phyloP scores from a whole-genome alignment of 306 rosid genomes.

The Styphnolobium japonicum region DNA sequence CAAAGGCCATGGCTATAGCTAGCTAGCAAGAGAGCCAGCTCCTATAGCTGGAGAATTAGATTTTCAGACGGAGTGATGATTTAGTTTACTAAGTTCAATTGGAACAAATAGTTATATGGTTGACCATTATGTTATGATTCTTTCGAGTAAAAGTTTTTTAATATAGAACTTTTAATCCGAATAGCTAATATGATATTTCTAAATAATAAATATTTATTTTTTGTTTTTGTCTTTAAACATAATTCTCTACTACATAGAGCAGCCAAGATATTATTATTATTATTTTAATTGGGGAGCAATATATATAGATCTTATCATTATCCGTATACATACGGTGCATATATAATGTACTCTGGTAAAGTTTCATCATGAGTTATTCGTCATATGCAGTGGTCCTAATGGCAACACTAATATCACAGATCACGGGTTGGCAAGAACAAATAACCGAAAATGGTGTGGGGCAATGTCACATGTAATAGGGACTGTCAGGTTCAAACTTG shows the following conservation, averaged over 20 bases:
- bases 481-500: constrained; percentile 37
- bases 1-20: background rate
- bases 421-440: constrained; percentile 44
- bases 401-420: constrained; percentile 48
- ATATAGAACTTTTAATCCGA: no score
- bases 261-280: background rate
- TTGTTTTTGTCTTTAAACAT: no score
- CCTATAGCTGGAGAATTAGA: background rate
- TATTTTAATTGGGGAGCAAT: no score
- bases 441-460: constrained; percentile 48
- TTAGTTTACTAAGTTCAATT: no score
- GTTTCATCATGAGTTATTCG: constrained; percentile 34
- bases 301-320: background rate
- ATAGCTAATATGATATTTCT: no score
- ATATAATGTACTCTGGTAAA: constrained; percentile 14
- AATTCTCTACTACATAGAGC: background rate
- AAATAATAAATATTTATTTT: no score
- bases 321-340: background rate
- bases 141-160: no score
- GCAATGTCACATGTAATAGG: constrained; percentile 38
- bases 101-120: no score
- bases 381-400: constrained; percentile 39
- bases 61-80: background rate
- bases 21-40: background rate
- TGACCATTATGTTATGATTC: no score